Conservation (phyloP, 805 yeast genomes). For the Cyberlindnera sargentensis region DNA sequence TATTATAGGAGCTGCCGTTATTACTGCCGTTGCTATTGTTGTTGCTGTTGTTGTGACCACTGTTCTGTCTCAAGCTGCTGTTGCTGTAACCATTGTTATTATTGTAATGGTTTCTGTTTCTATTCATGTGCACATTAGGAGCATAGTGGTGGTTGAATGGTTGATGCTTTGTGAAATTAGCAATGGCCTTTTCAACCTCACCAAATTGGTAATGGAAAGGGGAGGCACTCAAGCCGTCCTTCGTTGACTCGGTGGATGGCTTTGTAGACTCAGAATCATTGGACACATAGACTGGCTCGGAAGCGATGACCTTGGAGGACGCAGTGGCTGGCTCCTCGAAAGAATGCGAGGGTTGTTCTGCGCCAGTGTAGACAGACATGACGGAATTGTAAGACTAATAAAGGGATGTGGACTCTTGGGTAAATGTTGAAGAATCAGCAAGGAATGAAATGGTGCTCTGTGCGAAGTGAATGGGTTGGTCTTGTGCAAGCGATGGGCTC, state of each 20-base stretch:
- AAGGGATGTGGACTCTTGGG: not conserved
- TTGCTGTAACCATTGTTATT: constrained; percentile 4
- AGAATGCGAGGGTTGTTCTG: not conserved
- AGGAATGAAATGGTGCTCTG: no score
- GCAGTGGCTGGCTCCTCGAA: no score
- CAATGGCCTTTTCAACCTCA: constrained; percentile 25
- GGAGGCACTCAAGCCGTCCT: constrained; percentile 9
- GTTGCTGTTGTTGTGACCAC: constrained; percentile 4
- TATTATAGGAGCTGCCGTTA: constrained; percentile 1
- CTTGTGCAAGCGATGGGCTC: no score
- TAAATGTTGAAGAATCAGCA: not conserved
- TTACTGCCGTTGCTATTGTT: constrained; percentile 1
- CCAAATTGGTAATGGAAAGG: constrained; percentile 21
- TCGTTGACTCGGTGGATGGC: not conserved
- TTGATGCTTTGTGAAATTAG: constrained; percentile 25
- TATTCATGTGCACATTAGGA: constrained; percentile 21
- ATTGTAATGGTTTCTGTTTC: constrained; percentile 7
- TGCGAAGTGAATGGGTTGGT: no score
- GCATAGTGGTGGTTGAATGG: constrained; percentile 26
- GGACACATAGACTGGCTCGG: no score
- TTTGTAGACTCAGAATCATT: not conserved
- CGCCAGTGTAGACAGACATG: not conserved
- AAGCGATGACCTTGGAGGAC: no score
- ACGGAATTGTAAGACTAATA: not conserved
- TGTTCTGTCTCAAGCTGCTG: constrained; percentile 4